A percentile compares a stretch with the other conserved stretches of the same genome.
These are phyloP conservation scores for Magnolia officinalis DNA, from an alignment of 164 flowering plant genomes.

Conservation along the genomic window DNA sequence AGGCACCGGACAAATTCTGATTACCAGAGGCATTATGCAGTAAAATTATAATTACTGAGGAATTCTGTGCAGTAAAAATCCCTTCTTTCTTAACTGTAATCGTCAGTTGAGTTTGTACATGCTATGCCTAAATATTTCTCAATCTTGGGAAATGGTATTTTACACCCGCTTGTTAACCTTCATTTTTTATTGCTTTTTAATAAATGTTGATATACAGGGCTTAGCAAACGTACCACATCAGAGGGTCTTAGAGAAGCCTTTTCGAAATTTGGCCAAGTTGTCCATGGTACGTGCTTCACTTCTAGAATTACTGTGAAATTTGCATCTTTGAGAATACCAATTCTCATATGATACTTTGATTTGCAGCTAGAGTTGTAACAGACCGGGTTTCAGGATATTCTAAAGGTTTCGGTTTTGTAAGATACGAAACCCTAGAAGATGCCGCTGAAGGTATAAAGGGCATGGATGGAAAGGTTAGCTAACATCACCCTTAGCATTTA, in stretches of 20 bases:
- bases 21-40: too few relatives aligned
- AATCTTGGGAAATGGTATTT: neutral
- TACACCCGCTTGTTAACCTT: neutral
- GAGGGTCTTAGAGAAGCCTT: conserved; percentile 53
- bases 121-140: too few relatives aligned
- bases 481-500: neutral
- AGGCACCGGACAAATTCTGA: too few relatives aligned
- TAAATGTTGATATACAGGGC: conserved; percentile 37
- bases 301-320: neutral
- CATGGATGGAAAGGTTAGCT: conserved; percentile 87
- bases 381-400: conserved; percentile 72
- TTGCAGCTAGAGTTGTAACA: conserved; percentile 77
- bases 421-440: conserved; percentile 61
- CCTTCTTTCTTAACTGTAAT: too few relatives aligned
- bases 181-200: neutral
- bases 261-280: conserved; percentile 60
- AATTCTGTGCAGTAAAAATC: too few relatives aligned
- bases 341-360: neutral
- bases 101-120: too few relatives aligned
- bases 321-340: neutral
- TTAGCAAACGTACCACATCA: conserved; percentile 60
- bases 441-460: conserved; percentile 77
- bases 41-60: too few relatives aligned
- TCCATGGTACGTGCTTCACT: conserved; percentile 43
- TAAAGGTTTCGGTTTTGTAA: conserved; percentile 88